Evolutionary conservation across 768 basidiomycete species (phyloP).

Genomic region (Scleroderma citrinum): DNA sequence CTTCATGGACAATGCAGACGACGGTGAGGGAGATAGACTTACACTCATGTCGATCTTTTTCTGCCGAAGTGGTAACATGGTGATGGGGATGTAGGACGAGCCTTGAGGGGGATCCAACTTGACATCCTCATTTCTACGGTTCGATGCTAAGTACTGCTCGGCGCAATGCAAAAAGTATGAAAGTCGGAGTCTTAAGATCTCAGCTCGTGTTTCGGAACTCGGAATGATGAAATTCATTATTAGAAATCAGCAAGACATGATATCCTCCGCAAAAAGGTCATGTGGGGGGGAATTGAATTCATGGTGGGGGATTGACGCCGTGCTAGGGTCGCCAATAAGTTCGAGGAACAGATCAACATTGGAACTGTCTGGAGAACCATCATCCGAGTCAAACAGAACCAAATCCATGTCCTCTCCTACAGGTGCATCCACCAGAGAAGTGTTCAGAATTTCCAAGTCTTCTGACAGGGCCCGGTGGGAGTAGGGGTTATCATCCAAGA

Average conservation of each 20-base stretch:
- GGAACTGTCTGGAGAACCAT: neutral
- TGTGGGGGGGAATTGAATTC: too few relatives aligned
- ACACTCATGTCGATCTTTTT: slow-evolving; percentile 96
- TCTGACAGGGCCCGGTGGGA: slow-evolving; percentile 4
- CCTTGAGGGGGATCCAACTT: too few relatives aligned
- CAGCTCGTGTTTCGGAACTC: slow-evolving; percentile 4
- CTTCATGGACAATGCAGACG: neutral
- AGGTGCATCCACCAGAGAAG: slow-evolving; percentile 2
- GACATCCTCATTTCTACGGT: too few relatives aligned
- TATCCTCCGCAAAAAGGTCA: too few relatives aligned
- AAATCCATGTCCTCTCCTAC: slow-evolving; percentile 9
- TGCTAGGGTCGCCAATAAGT: too few relatives aligned
- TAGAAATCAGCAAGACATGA: too few relatives aligned
- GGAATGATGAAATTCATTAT: neutral
- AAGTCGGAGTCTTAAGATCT: slow-evolving; percentile 20
- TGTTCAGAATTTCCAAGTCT: slow-evolving; percentile 9
- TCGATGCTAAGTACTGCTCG: slow-evolving; percentile 1
- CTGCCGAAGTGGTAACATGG: slow-evolving; percentile 71
- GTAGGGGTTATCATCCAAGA: slow-evolving; percentile 1
- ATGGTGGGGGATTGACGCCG: too few relatives aligned
- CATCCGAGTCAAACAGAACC: slow-evolving; percentile 12
- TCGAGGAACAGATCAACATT: neutral
- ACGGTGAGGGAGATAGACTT: slow-evolving; percentile 28
- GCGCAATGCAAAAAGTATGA: slow-evolving; percentile 16
- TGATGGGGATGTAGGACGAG: slow-evolving; percentile 12